A percentile compares a stretch with the other conserved stretches of the same genome.
Evolutionary conservation across 768 basidiomycete genomes (phyloP).

Genomic region (Calocybe cyanea): DNA sequence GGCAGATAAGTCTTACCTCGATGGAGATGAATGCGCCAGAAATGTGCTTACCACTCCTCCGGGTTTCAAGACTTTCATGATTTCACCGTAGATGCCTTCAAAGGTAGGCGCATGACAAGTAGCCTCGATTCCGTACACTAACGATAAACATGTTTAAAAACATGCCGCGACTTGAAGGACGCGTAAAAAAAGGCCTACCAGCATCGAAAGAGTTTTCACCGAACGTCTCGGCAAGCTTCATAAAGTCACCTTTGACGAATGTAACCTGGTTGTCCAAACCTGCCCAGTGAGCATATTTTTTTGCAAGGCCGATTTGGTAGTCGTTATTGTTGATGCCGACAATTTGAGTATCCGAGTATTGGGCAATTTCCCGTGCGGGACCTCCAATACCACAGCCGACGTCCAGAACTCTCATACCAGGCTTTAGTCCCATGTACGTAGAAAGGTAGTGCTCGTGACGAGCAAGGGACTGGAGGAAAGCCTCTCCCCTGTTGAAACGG

Average conservation of each 20-base stretch:
- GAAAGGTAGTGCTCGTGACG: conserved; percentile 98
- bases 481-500: conserved; percentile 92
- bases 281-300: conserved; percentile 72
- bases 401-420: conserved; percentile 95
- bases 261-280: conserved; percentile 74
- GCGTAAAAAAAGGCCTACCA: conserved; percentile 50
- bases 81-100: conserved; percentile 94
- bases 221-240: conserved; percentile 89
- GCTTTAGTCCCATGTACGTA: conserved; percentile 73
- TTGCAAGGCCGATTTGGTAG: conserved; percentile 88
- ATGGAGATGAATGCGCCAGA: not conserved
- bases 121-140: conserved; percentile 96
- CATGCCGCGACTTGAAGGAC: not conserved
- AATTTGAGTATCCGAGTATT: conserved; percentile 81
- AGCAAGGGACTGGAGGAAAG: conserved; percentile 69
- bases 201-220: conserved; percentile 94
- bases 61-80: conserved; percentile 90
- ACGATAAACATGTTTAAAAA: conserved; percentile 8
- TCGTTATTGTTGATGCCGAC: conserved; percentile 95
- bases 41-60: conserved; percentile 79
- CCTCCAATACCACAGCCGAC: conserved; percentile 99
- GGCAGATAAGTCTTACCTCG: conserved; percentile 3
- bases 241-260: conserved; percentile 94
- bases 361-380: conserved; percentile 92
- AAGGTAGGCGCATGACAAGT: conserved; percentile 95